Evolutionary conservation across 345 rosid species (phyloP).

Genomic region (Gossypium herbaceum): DNA sequence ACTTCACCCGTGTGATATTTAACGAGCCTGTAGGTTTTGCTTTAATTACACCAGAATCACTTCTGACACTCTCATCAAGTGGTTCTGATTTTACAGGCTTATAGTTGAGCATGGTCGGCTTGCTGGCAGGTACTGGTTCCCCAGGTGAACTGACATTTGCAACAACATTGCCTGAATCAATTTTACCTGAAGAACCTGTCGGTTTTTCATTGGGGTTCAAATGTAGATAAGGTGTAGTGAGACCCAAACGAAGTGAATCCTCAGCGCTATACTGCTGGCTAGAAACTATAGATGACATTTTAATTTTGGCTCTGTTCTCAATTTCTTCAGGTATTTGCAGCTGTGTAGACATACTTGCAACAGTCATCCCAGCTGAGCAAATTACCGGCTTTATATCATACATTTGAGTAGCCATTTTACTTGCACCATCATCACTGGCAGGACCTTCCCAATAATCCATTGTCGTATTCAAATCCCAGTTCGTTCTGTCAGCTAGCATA

Average conservation of each 20-base stretch:
- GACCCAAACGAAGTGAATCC: slow-evolving; percentile 4
- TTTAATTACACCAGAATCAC: slow-evolving; percentile 21
- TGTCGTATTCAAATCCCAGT: slow-evolving; percentile 85
- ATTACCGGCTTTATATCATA: slow-evolving; percentile 30
- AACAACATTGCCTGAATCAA: slow-evolving; percentile 14
- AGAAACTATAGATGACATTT: background rate
- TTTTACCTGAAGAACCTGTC: background rate
- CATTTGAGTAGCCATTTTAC: slow-evolving; percentile 23
- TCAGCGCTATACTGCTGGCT: background rate
- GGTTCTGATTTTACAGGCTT: slow-evolving; percentile 58
- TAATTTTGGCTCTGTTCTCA: background rate
- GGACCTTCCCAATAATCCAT: slow-evolving; percentile 81
- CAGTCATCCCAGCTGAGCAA: slow-evolving; percentile 17
- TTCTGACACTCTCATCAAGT: slow-evolving; percentile 37
- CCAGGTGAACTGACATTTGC: background rate
- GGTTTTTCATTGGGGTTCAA: background rate
- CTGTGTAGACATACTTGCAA: slow-evolving; percentile 23
- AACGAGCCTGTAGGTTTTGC: slow-evolving; percentile 12
- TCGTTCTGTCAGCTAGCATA: slow-evolving; percentile 44
- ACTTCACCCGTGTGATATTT: slow-evolving; percentile 33
- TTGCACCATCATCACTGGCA: slow-evolving; percentile 27
- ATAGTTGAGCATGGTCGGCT: background rate
- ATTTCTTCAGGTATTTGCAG: slow-evolving; percentile 20
- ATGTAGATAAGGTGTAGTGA: background rate
- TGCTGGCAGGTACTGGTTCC: slow-evolving; percentile 16